phyloP scores from a whole-genome alignment of 129 eudicot species.

The Gnaphalium uliginosum region DNA sequence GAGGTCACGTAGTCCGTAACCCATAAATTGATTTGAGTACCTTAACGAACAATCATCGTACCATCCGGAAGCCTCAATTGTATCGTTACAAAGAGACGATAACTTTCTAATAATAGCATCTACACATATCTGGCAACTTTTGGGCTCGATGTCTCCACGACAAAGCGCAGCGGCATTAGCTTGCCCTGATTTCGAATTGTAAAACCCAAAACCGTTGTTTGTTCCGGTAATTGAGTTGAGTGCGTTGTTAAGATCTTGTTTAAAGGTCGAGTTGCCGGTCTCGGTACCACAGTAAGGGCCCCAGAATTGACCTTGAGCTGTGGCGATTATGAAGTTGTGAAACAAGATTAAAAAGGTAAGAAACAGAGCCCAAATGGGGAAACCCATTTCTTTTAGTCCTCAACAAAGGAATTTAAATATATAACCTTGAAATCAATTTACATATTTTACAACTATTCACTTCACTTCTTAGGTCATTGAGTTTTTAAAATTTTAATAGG shows the following conservation, averaged over 20 bases:
- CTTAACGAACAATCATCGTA: conserved; percentile 33
- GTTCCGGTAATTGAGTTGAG: conserved; percentile 19
- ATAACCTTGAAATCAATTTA: too few relatives aligned
- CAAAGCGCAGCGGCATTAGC: conserved; percentile 37
- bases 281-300: not conserved
- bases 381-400: not conserved
- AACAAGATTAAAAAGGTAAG: not conserved
- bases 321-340: not conserved
- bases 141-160: conserved; percentile 38
- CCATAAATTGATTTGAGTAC: conserved; percentile 33
- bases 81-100: conserved; percentile 26
- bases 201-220: conserved; percentile 22
- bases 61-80: conserved; percentile 38
- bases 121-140: conserved; percentile 35
- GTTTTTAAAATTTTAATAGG: too few relatives aligned
- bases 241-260: conserved; percentile 21
- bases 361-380: conserved; percentile 4
- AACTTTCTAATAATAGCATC: conserved; percentile 31
- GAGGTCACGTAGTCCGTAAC: too few relatives aligned
- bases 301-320: conserved; percentile 16
- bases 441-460: too few relatives aligned
- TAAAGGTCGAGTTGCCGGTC: conserved; percentile 12
- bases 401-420: too few relatives aligned
- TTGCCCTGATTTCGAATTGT: conserved; percentile 27
- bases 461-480: too few relatives aligned